phyloP scores from a whole-genome alignment of 2,329 filamentous ascomycete species.

The Colletotrichum liriopes region DNA sequence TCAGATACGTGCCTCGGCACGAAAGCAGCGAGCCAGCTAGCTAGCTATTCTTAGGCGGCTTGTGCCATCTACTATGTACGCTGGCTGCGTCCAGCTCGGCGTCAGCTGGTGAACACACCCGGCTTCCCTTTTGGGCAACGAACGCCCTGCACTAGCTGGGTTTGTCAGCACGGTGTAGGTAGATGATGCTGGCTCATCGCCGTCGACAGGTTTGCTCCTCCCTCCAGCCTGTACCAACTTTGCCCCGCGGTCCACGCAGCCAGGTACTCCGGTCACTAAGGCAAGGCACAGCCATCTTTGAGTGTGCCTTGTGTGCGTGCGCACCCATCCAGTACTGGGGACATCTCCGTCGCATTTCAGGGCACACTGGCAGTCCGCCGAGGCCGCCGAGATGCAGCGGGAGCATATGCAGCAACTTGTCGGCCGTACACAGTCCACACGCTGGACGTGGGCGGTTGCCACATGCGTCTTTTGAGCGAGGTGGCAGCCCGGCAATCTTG shows the following conservation, averaged over 20 bases:
- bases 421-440: neutral
- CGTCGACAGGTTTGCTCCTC: neutral
- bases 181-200: neutral
- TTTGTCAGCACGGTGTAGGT: neutral
- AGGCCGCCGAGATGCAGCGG: neutral
- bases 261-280: neutral
- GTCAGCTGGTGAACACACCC: neutral
- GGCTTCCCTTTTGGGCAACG: neutral
- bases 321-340: neutral
- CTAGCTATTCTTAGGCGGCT: neutral
- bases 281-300: neutral
- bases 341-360: neutral
- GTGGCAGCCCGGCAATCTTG: neutral
- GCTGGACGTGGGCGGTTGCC: neutral
- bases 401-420: neutral
- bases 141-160: neutral
- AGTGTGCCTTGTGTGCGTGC: neutral
- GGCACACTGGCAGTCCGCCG: neutral
- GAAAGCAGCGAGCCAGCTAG: neutral
- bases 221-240: neutral
- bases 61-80: too few species aligned
- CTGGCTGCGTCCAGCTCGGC: neutral
- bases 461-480: conserved; percentile 1
- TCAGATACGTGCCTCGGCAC: neutral
- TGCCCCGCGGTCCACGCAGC: neutral